Evolutionary conservation across 768 basidiomycete genomes (phyloP).

Genomic region (Hericium rajendrae): DNA sequence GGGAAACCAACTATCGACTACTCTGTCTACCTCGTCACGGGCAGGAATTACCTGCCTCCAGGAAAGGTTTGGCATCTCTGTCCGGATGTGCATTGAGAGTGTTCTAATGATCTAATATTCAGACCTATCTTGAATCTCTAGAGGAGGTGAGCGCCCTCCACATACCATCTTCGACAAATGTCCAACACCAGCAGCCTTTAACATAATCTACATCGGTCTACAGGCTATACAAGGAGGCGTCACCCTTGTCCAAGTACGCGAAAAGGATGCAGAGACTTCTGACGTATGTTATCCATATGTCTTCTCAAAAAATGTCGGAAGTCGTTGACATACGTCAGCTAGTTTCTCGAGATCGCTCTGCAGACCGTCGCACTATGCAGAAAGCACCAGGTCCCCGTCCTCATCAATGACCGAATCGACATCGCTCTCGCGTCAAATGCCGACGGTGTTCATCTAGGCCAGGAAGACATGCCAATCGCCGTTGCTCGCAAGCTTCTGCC

Average conservation of each 20-base stretch:
- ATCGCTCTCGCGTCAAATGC: constrained; percentile 72
- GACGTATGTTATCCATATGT: constrained; percentile 42
- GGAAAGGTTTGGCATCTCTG: constrained; percentile 46
- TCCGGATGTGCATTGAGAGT: neutral
- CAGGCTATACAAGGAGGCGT: constrained; percentile 82
- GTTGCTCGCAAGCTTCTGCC: constrained; percentile 64
- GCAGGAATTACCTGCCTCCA: constrained; percentile 62
- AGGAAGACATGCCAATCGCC: constrained; percentile 70
- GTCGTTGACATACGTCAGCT: neutral
- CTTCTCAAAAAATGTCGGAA: neutral
- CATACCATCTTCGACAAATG: neutral
- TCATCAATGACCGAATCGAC: constrained; percentile 86
- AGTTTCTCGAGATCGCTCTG: constrained; percentile 74
- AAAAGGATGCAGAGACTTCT: constrained; percentile 73
- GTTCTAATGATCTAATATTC: neutral
- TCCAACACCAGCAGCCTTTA: neutral
- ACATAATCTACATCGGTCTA: neutral
- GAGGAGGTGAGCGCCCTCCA: constrained; percentile 3
- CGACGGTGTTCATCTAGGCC: constrained; percentile 83
- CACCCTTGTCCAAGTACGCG: constrained; percentile 82
- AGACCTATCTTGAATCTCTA: constrained; percentile 6
- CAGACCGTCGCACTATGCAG: constrained; percentile 64
- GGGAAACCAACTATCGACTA: constrained; percentile 36
- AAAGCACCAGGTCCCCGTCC: constrained; percentile 67
- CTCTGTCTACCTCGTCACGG: constrained; percentile 83